Conservation (phyloP, 768 basidiomycete species). For the Tricholoma sp. region DNA sequence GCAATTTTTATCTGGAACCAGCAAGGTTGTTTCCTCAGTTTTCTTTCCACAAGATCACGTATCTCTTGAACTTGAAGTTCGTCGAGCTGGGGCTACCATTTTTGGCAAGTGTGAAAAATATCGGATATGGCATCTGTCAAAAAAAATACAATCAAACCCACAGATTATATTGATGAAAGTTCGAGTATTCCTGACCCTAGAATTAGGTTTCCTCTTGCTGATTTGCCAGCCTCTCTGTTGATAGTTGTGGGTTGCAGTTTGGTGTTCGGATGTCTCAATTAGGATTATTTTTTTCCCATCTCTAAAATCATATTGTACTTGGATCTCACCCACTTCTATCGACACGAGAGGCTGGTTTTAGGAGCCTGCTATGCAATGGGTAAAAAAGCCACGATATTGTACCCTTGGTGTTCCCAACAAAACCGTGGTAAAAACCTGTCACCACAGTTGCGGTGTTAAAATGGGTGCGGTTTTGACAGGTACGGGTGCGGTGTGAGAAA, state of each 20-base stretch:
- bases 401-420: no score
- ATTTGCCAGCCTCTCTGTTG: neutral
- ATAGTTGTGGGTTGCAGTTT: neutral
- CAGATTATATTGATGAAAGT: neutral
- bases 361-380: no score
- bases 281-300: neutral
- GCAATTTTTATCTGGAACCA: slow-evolving; percentile 9
- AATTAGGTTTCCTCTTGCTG: neutral
- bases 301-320: neutral
- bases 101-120: neutral
- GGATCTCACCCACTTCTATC: neutral
- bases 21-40: slow-evolving; percentile 15
- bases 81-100: neutral
- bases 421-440: no score
- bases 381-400: no score
- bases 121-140: neutral
- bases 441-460: no score
- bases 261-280: neutral
- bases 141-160: neutral
- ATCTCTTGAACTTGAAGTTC: neutral
- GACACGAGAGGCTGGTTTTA: no score
- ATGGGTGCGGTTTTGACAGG: no score
- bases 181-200: neutral
- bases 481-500: no score
- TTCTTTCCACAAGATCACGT: slow-evolving; percentile 1